phyloP scores from a whole-genome alignment of 2,329 filamentous ascomycete species.

The Monosporascus cannonballus region DNA sequence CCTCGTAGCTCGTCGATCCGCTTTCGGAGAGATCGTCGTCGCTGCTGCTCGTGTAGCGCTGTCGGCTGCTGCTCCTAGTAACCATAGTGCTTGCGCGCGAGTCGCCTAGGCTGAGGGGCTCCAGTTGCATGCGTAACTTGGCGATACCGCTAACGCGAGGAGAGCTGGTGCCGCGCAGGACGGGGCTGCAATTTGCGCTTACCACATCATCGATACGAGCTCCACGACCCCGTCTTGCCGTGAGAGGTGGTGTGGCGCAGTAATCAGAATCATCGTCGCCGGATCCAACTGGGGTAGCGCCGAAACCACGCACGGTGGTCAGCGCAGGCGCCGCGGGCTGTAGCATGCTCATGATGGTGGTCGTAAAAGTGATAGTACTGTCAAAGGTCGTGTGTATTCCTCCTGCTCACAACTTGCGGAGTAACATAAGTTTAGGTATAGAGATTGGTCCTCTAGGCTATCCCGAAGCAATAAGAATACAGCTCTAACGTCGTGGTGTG shows the following conservation, averaged over 20 bases:
- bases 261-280: conserved; percentile 54
- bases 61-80: conserved; percentile 48
- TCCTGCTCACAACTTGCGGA: neutral
- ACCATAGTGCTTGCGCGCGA: conserved; percentile 50
- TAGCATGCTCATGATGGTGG: conserved; percentile 31
- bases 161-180: conserved; percentile 45
- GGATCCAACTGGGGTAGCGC: conserved; percentile 46
- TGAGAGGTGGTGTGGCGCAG: conserved; percentile 32
- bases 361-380: neutral
- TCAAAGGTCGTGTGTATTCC: neutral
- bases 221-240: conserved; percentile 32
- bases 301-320: conserved; percentile 52
- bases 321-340: conserved; percentile 41
- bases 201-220: conserved; percentile 49
- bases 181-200: conserved; percentile 58
- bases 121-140: conserved; percentile 74
- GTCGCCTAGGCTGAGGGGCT: conserved; percentile 63
- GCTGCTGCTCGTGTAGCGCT: conserved; percentile 50
- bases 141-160: conserved; percentile 68
- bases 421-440: conserved; percentile 2
- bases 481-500: neutral
- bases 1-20: conserved; percentile 70
- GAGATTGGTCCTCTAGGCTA: neutral
- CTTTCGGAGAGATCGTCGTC: conserved; percentile 66
- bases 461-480: neutral